phyloP scores from a whole-genome alignment of 345 rosid species.

The Hibiscus syriacus region DNA sequence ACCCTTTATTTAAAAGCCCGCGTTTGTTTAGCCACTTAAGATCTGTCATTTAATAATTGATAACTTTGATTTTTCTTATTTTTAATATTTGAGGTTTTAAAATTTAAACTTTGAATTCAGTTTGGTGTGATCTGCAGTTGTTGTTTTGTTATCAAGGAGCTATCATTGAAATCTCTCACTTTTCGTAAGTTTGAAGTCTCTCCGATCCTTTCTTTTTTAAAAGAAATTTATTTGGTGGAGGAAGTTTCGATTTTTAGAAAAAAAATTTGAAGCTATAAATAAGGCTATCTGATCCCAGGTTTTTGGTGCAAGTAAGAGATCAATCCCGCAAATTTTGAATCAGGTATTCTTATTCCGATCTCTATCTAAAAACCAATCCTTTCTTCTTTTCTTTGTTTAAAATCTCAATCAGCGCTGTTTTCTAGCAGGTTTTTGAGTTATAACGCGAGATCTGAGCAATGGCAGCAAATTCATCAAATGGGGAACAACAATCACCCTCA shows the following conservation, averaged over 20 bases:
- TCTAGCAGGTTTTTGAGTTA: slow-evolving; percentile 2
- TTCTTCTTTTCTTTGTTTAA: neutral
- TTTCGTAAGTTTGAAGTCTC: slow-evolving; percentile 41
- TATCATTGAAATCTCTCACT: slow-evolving; percentile 21
- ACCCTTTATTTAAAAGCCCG: neutral
- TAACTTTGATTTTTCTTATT: neutral
- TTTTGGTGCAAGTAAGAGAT: slow-evolving; percentile 15
- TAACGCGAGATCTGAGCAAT: slow-evolving; percentile 33
- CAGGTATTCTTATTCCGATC: neutral
- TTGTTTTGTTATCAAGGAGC: slow-evolving; percentile 25
- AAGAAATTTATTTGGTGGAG: slow-evolving; percentile 16
- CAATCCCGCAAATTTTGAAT: slow-evolving; percentile 6
- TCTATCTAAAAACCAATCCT: neutral
- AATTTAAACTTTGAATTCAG: neutral
- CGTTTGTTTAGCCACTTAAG: neutral
- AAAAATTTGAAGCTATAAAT: slow-evolving; percentile 31
- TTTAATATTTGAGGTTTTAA: neutral
- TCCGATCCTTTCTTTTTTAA: neutral
- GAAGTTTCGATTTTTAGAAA: slow-evolving; percentile 18
- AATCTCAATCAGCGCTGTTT: neutral
- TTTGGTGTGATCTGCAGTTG: slow-evolving; percentile 25
- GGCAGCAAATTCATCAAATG: slow-evolving; percentile 47
- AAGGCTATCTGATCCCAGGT: slow-evolving; percentile 17
- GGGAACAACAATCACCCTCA: slow-evolving; percentile 40
- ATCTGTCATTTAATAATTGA: too few relatives aligned